phyloP scores from a whole-genome alignment of 495 filamentous ascomycete species.

The Pseudoneurospora amorphoporcata region DNA sequence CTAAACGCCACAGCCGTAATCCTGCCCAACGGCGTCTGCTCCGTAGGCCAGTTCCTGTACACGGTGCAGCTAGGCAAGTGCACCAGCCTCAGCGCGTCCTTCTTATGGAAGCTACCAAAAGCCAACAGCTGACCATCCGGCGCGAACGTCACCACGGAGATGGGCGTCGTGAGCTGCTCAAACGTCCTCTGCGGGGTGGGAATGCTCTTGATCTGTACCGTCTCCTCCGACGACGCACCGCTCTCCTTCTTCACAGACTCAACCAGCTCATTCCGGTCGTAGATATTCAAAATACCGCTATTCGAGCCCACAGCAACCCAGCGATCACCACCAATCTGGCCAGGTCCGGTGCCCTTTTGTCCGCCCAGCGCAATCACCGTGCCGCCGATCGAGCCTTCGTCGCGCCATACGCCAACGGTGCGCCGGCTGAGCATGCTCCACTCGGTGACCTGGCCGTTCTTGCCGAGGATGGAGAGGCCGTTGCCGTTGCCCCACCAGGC shows the following conservation, averaged over 20 bases:
- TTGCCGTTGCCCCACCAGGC: conserved; percentile 83
- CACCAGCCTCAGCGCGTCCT: conserved; percentile 77
- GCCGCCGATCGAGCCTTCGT: conserved; percentile 81
- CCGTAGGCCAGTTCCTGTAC: conserved; percentile 94
- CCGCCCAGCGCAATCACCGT: conserved; percentile 75
- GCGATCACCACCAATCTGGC: conserved; percentile 63
- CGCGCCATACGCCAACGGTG: conserved; percentile 72
- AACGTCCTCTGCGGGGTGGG: conserved; percentile 63
- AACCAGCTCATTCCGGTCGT: conserved; percentile 64
- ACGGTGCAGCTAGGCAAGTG: conserved; percentile 89
- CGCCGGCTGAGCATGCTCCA: conserved; percentile 57
- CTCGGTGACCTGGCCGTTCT: conserved; percentile 88
- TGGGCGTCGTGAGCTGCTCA: conserved; percentile 78
- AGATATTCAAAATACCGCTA: conserved; percentile 83
- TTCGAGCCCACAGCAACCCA: conserved; percentile 82
- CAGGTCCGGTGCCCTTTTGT: conserved; percentile 34
- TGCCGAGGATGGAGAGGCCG: conserved; percentile 63
- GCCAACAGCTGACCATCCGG: conserved; percentile 82
- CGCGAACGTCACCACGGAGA: conserved; percentile 66
- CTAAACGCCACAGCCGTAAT: conserved; percentile 72
- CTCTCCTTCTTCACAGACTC: conserved; percentile 28
- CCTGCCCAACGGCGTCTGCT: conserved; percentile 75
- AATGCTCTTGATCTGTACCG: conserved; percentile 44
- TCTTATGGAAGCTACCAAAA: conserved; percentile 75
- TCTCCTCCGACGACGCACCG: conserved; percentile 20